phyloP scores from a whole-genome alignment of 495 filamentous ascomycete genomes.

The Bryoglossum gracile region DNA sequence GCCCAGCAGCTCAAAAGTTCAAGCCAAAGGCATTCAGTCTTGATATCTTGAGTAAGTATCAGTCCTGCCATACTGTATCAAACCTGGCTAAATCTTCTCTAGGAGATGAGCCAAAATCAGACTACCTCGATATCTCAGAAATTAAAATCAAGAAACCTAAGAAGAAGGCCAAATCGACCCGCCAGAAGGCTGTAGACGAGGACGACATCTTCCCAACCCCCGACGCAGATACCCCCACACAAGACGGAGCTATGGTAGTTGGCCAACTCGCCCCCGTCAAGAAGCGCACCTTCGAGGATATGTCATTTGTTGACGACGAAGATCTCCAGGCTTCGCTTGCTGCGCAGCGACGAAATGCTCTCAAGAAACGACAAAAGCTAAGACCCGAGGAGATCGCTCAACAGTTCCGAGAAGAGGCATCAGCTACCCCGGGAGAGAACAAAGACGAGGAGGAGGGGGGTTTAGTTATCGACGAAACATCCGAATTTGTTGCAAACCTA shows the following conservation, averaged over 20 bases:
- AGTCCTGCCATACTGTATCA: constrained; percentile 1
- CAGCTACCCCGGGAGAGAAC: constrained; percentile 38
- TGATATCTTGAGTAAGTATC: constrained; percentile 45
- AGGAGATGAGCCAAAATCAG: constrained; percentile 63
- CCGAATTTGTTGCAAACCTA: constrained; percentile 86
- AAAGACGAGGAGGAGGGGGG: constrained; percentile 53
- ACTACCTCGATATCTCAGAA: constrained; percentile 80
- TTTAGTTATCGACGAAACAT: constrained; percentile 87
- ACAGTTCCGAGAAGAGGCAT: constrained; percentile 69
- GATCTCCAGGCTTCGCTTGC: constrained; percentile 84
- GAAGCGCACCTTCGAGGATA: constrained; percentile 58
- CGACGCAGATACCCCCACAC: constrained; percentile 31
- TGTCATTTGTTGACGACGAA: constrained; percentile 82
- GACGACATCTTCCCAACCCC: constrained; percentile 59
- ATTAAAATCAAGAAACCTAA: constrained; percentile 90
- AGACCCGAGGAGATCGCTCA: constrained; percentile 80
- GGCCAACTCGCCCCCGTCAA: constrained; percentile 48
- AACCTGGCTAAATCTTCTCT: constrained; percentile 25
- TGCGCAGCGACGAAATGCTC: constrained; percentile 65
- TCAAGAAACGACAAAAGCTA: constrained; percentile 83
- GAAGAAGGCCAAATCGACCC: constrained; percentile 73
- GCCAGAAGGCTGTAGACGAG: constrained; percentile 60
- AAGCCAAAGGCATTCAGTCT: constrained; percentile 68
- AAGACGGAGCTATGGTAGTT: constrained; percentile 62
- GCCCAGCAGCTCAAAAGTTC: constrained; percentile 48